phyloP scores from a whole-genome alignment of 345 rosid genomes.

The Brassica incana region DNA sequence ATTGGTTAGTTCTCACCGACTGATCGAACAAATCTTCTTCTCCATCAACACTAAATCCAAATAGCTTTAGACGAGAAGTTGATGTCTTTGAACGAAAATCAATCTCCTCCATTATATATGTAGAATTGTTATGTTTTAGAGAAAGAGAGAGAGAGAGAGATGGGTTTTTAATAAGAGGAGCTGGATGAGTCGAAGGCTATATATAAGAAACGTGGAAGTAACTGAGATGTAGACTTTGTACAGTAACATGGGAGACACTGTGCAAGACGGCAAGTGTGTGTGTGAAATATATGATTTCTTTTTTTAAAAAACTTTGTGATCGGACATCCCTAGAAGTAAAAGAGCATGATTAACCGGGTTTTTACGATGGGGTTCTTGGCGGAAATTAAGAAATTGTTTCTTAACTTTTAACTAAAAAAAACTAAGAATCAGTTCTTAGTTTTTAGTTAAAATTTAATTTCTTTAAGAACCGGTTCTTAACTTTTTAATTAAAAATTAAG shows the following conservation, averaged over 20 bases:
- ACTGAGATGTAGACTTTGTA: slow-evolving; percentile 38
- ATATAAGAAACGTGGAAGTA: slow-evolving; percentile 24
- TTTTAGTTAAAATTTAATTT: no score
- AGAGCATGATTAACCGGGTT: background rate
- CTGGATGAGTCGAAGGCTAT: slow-evolving; percentile 48
- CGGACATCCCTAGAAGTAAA: slow-evolving; percentile 58
- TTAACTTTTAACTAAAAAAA: no score
- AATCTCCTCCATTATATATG: slow-evolving; percentile 51
- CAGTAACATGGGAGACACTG: slow-evolving; percentile 45
- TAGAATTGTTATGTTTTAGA: background rate
- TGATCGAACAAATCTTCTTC: slow-evolving; percentile 51
- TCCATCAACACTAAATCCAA: slow-evolving; percentile 78
- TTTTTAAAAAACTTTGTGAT: background rate
- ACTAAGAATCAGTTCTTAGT: no score
- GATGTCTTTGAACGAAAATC: slow-evolving; percentile 47
- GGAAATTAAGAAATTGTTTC: no score
- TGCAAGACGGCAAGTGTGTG: slow-evolving; percentile 10
- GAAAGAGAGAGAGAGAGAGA: slow-evolving; percentile 9
- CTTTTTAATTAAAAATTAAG: no score
- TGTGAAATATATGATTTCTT: slow-evolving; percentile 26
- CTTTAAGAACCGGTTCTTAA: no score
- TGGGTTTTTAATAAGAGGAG: slow-evolving; percentile 30
- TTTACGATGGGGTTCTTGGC: no score
- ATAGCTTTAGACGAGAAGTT: slow-evolving; percentile 69
- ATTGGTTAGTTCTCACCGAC: slow-evolving; percentile 12